A percentile compares a stretch with the other conserved stretches of the same genome.
Conservation (phyloP, 805 yeast genomes). For the Saccharomycopsis sp. region DNA sequence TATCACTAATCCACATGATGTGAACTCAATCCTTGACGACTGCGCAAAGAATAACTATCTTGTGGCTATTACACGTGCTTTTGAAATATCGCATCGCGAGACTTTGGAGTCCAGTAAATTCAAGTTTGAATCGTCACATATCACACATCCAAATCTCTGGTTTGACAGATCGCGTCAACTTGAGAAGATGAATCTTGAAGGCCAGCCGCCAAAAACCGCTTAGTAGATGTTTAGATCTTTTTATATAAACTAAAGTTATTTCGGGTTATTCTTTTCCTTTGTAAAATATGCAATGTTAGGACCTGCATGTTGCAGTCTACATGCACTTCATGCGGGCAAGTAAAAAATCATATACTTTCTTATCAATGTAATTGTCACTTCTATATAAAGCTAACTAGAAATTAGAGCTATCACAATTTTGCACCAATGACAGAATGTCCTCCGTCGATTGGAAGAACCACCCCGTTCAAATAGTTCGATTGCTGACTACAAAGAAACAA, state of each 20-base stretch:
- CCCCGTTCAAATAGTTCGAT: slow-evolving; percentile 58
- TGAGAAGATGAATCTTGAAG: slow-evolving; percentile 28
- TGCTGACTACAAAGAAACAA: slow-evolving; percentile 52
- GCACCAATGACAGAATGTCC: slow-evolving; percentile 44
- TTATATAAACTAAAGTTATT: too few species aligned
- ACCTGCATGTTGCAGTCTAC: too few species aligned
- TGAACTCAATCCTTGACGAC: slow-evolving; percentile 59
- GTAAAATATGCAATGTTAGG: too few species aligned
- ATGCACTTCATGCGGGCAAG: too few species aligned
- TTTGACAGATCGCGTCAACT: slow-evolving; percentile 68
- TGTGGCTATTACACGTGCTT: slow-evolving; percentile 83
- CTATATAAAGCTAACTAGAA: too few species aligned
- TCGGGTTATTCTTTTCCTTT: too few species aligned
- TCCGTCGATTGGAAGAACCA: slow-evolving; percentile 65
- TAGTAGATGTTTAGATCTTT: too few species aligned
- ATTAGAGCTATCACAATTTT: too few species aligned
- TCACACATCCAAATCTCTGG: slow-evolving; percentile 83
- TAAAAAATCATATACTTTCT: too few species aligned
- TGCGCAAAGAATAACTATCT: slow-evolving; percentile 68
- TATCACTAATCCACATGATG: slow-evolving; percentile 40
- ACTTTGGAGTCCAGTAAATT: slow-evolving; percentile 33
- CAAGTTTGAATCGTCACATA: slow-evolving; percentile 48
- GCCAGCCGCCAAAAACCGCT: neutral
- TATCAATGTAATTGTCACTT: too few species aligned
- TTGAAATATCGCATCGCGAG: slow-evolving; percentile 61